Percentiles rank a stretch among this genome's conserved stretches.
These are phyloP conservation scores for Quercus tomentella DNA, from an alignment of 331 rosid genomes.

Conservation along the genomic window DNA sequence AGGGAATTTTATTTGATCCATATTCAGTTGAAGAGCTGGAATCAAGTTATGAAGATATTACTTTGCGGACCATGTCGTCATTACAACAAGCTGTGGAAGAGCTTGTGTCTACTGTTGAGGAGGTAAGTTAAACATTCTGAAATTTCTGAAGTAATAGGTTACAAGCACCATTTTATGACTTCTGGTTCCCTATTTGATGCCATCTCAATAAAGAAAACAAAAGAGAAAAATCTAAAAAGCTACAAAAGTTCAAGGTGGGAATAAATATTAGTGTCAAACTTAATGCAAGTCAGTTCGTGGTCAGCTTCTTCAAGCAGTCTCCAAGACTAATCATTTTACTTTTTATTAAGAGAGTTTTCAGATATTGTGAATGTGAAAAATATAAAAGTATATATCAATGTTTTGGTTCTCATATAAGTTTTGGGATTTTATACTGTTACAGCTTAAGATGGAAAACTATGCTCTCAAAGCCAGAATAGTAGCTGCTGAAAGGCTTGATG, in stretches of 20 bases:
- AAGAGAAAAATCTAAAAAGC: background rate
- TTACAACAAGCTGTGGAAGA: constrained; percentile 53
- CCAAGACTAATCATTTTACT: background rate
- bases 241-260: background rate
- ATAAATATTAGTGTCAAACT: background rate
- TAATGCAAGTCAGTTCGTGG: background rate
- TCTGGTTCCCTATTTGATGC: background rate
- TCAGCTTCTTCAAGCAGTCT: background rate
- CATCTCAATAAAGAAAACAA: background rate
- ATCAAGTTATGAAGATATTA: constrained; percentile 45
- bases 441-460: constrained; percentile 61
- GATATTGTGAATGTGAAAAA: background rate
- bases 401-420: background rate
- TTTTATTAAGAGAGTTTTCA: background rate
- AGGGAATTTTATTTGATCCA: constrained; percentile 60
- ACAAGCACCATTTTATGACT: background rate
- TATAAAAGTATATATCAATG: background rate
- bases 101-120: constrained; percentile 28
- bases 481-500: constrained; percentile 20
- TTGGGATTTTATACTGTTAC: constrained; percentile 14
- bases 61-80: constrained; percentile 44
- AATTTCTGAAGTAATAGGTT: background rate
- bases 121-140: constrained; percentile 36
- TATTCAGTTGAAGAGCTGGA: constrained; percentile 50
- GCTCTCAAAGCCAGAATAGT: constrained; percentile 47